Evolutionary conservation across 208 protist species (phyloP), one percentile per base, ranked within the genome.

Genomic region (Lotmaria passim): DNA sequence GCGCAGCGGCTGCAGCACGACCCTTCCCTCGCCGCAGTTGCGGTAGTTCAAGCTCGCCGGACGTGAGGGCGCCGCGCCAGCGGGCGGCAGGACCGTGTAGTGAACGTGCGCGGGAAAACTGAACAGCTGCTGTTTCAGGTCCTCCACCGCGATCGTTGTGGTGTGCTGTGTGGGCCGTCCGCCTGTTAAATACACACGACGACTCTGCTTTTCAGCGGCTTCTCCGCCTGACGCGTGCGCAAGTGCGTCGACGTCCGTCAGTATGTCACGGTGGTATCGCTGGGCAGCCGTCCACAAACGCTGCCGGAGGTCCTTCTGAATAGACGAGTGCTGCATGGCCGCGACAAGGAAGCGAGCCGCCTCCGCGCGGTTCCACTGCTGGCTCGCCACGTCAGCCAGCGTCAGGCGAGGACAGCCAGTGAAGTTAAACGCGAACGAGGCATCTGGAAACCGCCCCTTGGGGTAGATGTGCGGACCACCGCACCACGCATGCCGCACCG

Each of bases 331-430:
- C 23, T 39, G 52, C 30, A 70, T 39, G 19, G 55, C 53, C 6
- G 23, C 3, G 30, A 60, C 17, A 0, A 70, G 65, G 12, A 70
- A 48, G 28, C 44, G 44, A 24, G 65, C 65, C 30, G 65, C 65
- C 52, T 70, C 53, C 12, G 39, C 53, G 7, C 65, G 65, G 43
- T 70, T 43, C 65, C 65, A 70, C 28, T 70, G 41, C 31, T 51
- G 48, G 12, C 65, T 62, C 8, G 41, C 19, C 53, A 70, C 65
- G 21, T 70, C 65, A 2, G 39, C 38, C 7, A 31, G 52, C 44
- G 30, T 39, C 31, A 70, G 38, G 0, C 24, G 39, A 0, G 53
- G 24, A 44, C 52, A 47, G 53, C 28, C 38, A 0, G 46, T 39
- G 43, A 62, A 30, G 21, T 0, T 2, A 15, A 52, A 62, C 24